A percentile compares a stretch with the other conserved stretches of the same genome.
Conservation (phyloP, 2,329 filamentous ascomycete genomes). For the Colletotrichum acutatum region DNA sequence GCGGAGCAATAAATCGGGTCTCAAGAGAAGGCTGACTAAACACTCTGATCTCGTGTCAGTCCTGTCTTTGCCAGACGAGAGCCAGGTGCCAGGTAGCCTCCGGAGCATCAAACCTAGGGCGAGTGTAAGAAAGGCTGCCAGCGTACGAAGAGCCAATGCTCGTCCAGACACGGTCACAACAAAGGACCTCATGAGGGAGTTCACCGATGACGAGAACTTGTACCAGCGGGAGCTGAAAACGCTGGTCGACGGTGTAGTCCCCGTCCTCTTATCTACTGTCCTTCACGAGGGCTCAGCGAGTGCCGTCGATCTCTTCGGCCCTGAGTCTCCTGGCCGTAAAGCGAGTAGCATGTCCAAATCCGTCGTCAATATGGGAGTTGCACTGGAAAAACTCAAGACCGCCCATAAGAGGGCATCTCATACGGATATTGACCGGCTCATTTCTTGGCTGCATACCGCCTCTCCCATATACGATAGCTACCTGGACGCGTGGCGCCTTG, state of each 20-base stretch:
- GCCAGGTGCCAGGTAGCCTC: conserved; percentile 65
- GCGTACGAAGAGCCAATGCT: conserved; percentile 78
- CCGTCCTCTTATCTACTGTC: conserved; percentile 87
- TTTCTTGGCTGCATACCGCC: conserved; percentile 84
- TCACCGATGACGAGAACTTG: conserved; percentile 84
- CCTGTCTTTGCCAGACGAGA: conserved; percentile 76
- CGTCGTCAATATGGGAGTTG: conserved; percentile 93
- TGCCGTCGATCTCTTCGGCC: conserved; percentile 75
- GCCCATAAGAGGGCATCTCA: conserved; percentile 85
- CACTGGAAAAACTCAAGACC: conserved; percentile 83
- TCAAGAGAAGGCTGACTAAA: conserved; percentile 84
- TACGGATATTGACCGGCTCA: conserved; percentile 75
- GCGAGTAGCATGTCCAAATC: conserved; percentile 78
- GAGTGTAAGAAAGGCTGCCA: conserved; percentile 81
- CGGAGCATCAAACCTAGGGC: conserved; percentile 80
- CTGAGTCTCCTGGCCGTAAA: conserved; percentile 61
- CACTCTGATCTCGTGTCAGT: conserved; percentile 96
- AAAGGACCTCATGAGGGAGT: conserved; percentile 81
- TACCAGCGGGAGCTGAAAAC: conserved; percentile 94
- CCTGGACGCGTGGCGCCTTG: conserved; percentile 87
- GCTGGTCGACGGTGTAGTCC: conserved; percentile 93
- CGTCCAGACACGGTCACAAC: conserved; percentile 75
- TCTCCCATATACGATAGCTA: conserved; percentile 87
- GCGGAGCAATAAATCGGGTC: conserved; percentile 61
- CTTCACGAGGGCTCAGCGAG: conserved; percentile 75